Percentiles rank a stretch among this genome's conserved stretches.
Evolutionary conservation across 768 basidiomycete genomes (phyloP).

Genomic region (Hygrophorus russula): DNA sequence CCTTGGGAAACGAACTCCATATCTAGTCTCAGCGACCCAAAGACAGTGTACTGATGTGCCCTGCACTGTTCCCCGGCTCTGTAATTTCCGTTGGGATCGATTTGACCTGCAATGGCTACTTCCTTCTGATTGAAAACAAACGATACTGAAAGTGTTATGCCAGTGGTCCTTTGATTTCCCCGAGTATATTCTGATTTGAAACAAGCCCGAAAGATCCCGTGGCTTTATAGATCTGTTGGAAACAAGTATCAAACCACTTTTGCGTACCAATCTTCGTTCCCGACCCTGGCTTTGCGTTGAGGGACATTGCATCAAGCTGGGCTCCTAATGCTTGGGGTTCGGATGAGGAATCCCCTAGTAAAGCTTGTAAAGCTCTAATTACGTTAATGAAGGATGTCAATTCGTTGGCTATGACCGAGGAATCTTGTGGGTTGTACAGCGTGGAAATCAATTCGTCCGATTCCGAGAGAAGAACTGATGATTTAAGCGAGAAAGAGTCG

Average conservation of each 20-base stretch:
- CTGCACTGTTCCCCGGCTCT: too few species aligned
- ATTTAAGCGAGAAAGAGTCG: constrained; percentile 40
- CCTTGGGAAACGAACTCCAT: too few species aligned
- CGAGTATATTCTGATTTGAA: constrained; percentile 10
- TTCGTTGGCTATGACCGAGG: constrained; percentile 26
- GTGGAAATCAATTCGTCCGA: constrained; percentile 61
- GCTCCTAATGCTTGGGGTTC: constrained; percentile 16
- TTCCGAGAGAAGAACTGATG: constrained; percentile 38
- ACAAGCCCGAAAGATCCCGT: constrained; percentile 18
- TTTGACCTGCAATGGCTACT: too few species aligned
- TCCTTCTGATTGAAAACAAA: too few species aligned
- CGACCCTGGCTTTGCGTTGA: constrained; percentile 11
- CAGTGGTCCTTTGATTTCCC: too few species aligned
- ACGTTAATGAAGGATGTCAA: constrained; percentile 25
- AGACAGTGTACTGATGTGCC: too few species aligned
- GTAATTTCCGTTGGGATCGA: too few species aligned
- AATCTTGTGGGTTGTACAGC: constrained; percentile 54
- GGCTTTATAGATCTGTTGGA: constrained; percentile 46
- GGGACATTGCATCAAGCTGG: constrained; percentile 17
- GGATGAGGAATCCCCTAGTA: constrained; percentile 14
- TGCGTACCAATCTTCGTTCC: constrained; percentile 17
- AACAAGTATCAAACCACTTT: constrained; percentile 59
- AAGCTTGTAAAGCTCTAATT: constrained; percentile 24
- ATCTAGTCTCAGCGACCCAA: too few species aligned
- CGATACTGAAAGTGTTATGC: too few species aligned